phyloP scores from a whole-genome alignment of 192 early-diverging fungal genomes.

The Linnemannia schmuckeri region DNA sequence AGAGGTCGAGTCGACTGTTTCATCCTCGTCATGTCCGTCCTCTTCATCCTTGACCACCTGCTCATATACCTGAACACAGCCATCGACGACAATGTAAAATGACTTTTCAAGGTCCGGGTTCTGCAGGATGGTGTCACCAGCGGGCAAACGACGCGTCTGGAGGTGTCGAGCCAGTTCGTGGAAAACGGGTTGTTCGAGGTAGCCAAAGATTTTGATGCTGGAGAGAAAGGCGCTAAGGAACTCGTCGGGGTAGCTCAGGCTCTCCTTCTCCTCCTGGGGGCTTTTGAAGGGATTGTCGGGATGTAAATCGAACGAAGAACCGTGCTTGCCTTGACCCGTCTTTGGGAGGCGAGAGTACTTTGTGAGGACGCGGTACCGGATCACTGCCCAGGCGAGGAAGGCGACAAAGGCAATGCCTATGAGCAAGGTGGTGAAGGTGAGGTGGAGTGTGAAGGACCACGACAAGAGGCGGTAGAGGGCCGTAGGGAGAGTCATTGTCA shows the following conservation, averaged over 20 bases:
- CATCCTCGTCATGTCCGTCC: constrained; percentile 56
- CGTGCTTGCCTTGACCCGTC: constrained; percentile 54
- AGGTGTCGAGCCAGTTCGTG: constrained; percentile 94
- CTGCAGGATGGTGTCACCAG: constrained; percentile 81
- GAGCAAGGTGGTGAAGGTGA: constrained; percentile 71
- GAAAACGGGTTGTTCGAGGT: constrained; percentile 96
- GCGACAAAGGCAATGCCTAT: constrained; percentile 51
- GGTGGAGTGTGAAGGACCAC: constrained; percentile 72
- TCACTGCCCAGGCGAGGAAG: constrained; percentile 65
- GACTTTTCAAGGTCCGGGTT: constrained; percentile 78
- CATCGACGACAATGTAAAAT: constrained; percentile 98
- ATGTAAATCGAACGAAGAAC: constrained; percentile 79
- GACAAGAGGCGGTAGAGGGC: constrained; percentile 67
- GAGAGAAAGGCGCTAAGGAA: constrained; percentile 86
- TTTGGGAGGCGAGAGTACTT: constrained; percentile 79
- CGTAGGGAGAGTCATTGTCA: constrained; percentile 66
- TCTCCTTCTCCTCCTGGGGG: constrained; percentile 67
- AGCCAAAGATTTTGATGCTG: constrained; percentile 96
- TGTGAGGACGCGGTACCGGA: constrained; percentile 80
- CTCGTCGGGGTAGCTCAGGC: constrained; percentile 75
- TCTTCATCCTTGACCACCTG: constrained; percentile 61
- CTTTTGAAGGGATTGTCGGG: constrained; percentile 68
- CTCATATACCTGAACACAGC: constrained; percentile 91
- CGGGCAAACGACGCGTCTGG: constrained; percentile 79
- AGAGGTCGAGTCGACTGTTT: constrained; percentile 37